Evolutionary conservation across 371 early-diverging fungal species (phyloP).

Genomic region (Nematocida displodere): DNA sequence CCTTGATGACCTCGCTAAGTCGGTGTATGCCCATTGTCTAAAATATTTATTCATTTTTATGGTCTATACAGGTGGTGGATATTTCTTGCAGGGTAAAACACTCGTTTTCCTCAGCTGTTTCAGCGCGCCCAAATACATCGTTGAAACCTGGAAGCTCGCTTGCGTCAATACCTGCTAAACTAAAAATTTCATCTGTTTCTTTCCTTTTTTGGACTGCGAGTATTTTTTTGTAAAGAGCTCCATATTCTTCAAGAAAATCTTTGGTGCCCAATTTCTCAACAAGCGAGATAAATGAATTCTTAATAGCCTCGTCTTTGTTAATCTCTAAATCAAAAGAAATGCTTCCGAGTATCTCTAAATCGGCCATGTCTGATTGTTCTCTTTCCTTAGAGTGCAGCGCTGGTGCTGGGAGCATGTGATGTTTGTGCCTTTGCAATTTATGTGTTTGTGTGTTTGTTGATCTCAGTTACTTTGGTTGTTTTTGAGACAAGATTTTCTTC

Average conservation of each 20-base stretch:
- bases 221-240: not conserved
- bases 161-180: not conserved
- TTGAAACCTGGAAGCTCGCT: not conserved
- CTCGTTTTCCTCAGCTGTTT: not conserved
- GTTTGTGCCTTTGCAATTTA: conserved; percentile 14
- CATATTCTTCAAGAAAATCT: conserved; percentile 41
- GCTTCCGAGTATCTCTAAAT: conserved; percentile 45
- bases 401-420: conserved; percentile 11
- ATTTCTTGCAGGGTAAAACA: not conserved
- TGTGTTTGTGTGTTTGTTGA: conserved; percentile 48
- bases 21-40: conserved; percentile 76
- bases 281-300: conserved; percentile 45
- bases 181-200: not conserved
- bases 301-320: conserved; percentile 36
- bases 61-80: not conserved
- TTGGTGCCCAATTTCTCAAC: conserved; percentile 40
- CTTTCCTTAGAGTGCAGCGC: conserved; percentile 26
- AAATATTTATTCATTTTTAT: conserved; percentile 10
- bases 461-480: conserved; percentile 58
- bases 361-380: conserved; percentile 45
- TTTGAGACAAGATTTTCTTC: conserved; percentile 45
- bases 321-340: conserved; percentile 45
- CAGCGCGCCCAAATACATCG: not conserved
- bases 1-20: conserved; percentile 82
- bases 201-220: not conserved